Evolutionary conservation across 1,284 basidiomycete species (phyloP), one percentile per base, ranked within the genome.

Genomic region (Austroboletus niveus): DNA sequence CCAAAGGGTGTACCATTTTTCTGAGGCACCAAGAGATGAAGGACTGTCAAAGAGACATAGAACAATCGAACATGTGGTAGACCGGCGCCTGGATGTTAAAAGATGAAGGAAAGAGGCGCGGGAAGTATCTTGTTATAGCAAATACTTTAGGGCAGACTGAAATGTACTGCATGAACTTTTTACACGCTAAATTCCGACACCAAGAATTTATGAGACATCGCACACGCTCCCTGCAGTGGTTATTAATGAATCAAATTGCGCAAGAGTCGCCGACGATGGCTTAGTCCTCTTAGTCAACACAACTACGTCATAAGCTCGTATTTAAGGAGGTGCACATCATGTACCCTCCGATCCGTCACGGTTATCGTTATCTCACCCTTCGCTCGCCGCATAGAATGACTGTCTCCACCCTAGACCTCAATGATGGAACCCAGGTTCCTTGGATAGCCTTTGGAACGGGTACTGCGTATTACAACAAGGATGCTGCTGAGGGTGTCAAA

Each of bases 381-480:
- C 43, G 11, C 57, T 42, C 48, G 20, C n/a, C 42, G 34, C 20
- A 50, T 50, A 53, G 34, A 27, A 76, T 77, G 76, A 60, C 66
- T 20, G 60, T 70, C 53, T 70, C 63, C 42, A 69, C 69, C 2
- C 64, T 84, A 51, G 63, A 72, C 39, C 78, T 88, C 56, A 85
- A 85, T 64, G 81, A 87, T 60, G 82, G 81, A 47, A 72, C 63
- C 40, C 64, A 60, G 8, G 74, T 82, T 40, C 85, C 87, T 27
- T 80, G 77, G 77, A 70, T 89, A 14, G 87, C 76, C 2, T 89
- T 85, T 59, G 88, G 87, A 29, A 87, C 83, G 4, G 86, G 87
- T 4, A 83, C 84, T 0, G 82, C 82, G 3, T 72, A 82, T 29
- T 84, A 66, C 55, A 45, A 57, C 15, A 75, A 75, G 60, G 80